phyloP scores from a whole-genome alignment of 768 basidiomycete species.

The Russula earlei region DNA sequence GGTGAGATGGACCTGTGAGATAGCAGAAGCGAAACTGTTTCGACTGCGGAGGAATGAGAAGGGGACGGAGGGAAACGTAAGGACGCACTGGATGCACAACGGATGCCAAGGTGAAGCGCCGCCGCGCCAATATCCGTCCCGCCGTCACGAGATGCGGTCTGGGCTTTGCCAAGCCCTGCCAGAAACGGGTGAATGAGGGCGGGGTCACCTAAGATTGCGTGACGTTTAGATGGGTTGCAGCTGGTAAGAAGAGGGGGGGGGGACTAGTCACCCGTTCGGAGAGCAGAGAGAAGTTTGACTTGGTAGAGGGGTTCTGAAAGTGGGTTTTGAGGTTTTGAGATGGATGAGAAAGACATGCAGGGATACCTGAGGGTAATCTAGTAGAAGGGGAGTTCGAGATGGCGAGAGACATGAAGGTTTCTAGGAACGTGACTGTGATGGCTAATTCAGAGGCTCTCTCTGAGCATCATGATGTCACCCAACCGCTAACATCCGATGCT shows the following conservation, averaged over 20 bases:
- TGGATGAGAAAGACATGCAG: not conserved
- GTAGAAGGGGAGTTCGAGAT: not conserved
- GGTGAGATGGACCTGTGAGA: constrained; percentile 71
- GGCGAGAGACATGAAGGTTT: not conserved
- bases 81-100: constrained; percentile 61
- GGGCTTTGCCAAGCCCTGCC: constrained; percentile 63
- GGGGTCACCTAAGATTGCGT: constrained; percentile 50
- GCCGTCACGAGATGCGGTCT: constrained; percentile 37
- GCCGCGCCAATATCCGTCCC: constrained; percentile 60
- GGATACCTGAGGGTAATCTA: not conserved
- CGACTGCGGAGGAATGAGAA: constrained; percentile 31
- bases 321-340: not conserved
- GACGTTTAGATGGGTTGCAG: not conserved
- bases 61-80: not conserved
- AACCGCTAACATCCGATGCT: constrained; percentile 38
- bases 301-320: constrained; percentile 31
- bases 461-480: constrained; percentile 5
- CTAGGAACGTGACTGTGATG: not conserved
- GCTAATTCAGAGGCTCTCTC: no score
- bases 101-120: constrained; percentile 73
- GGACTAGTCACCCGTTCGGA: constrained; percentile 31
- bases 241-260: not conserved
- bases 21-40: constrained; percentile 60
- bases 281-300: constrained; percentile 33
- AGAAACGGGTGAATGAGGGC: constrained; percentile 74